A percentile compares a stretch with the other conserved stretches of the same genome.
Conservation (phyloP, 345 rosid genomes). For the Ceriops decandra region DNA sequence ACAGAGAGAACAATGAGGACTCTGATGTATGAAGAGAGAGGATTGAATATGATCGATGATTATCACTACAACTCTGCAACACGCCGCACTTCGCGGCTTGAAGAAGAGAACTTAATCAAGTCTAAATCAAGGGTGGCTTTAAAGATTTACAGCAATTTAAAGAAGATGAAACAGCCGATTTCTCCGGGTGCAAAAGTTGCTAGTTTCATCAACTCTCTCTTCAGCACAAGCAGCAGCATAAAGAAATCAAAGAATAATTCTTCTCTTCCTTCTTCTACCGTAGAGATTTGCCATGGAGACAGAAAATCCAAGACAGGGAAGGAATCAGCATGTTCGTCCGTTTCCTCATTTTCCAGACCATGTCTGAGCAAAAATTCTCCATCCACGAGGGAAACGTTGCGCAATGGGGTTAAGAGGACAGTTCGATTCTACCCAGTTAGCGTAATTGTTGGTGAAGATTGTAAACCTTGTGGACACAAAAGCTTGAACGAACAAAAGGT, state of each 20-base stretch:
- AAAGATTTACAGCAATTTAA: conserved; percentile 46
- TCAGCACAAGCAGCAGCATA: conserved; percentile 30
- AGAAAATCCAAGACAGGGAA: conserved; percentile 17
- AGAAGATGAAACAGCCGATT: conserved; percentile 67
- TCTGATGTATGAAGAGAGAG: conserved; percentile 49
- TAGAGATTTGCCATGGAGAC: conserved; percentile 23
- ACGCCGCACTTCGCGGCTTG: conserved; percentile 30
- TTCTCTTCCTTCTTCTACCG: conserved; percentile 13
- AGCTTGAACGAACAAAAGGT: conserved; percentile 17
- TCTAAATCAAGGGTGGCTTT: conserved; percentile 49
- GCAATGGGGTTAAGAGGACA: conserved; percentile 45
- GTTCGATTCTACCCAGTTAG: conserved; percentile 63
- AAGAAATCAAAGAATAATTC: conserved; percentile 36
- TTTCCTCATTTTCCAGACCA: conserved; percentile 67
- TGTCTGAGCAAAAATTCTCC: conserved; percentile 54
- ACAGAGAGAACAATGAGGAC: conserved; percentile 33
- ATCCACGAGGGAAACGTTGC: conserved; percentile 42
- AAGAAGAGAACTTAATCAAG: conserved; percentile 33
- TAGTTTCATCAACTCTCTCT: conserved; percentile 62
- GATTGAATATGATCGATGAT: conserved; percentile 24
- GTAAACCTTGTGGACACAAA: conserved; percentile 45
- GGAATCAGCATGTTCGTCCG: conserved; percentile 56
- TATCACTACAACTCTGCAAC: conserved; percentile 28
- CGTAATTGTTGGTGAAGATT: conserved; percentile 55
- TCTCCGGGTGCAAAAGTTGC: conserved; percentile 65